Percentiles rank a stretch among this genome's conserved stretches.
Conservation (phyloP, 371 early-diverging fungal species). For the Apophysomyces trapeziformis region DNA sequence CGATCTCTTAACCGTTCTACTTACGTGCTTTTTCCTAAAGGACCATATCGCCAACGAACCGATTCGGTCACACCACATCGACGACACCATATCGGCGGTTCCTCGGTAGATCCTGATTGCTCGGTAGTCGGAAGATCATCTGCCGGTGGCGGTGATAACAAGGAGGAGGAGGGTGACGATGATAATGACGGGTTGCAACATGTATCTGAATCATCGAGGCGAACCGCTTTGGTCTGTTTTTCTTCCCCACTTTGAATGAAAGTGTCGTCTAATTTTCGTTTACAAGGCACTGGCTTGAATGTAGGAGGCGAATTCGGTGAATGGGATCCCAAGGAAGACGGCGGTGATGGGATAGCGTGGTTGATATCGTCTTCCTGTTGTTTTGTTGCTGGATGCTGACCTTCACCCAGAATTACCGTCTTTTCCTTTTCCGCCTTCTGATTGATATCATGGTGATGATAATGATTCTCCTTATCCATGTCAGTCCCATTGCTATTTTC, state of each 20-base stretch:
- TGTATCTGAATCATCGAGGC: background rate
- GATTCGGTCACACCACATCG: constrained; percentile 7
- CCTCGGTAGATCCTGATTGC: background rate
- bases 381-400: background rate
- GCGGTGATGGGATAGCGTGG: constrained; percentile 9
- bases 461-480: background rate
- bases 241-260: constrained; percentile 1
- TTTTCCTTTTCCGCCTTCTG: background rate
- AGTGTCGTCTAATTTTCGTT: background rate
- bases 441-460: background rate
- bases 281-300: background rate
- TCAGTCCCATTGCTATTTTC: background rate
- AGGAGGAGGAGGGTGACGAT: no score
- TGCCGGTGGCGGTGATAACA: no score
- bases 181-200: background rate
- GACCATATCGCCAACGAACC: constrained; percentile 4
- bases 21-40: constrained; percentile 7
- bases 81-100: constrained; percentile 3
- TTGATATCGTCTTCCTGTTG: constrained; percentile 1
- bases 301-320: constrained; percentile 9
- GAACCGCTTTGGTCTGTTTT: background rate
- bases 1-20: background rate
- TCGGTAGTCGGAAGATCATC: no score
- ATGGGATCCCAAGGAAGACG: constrained; percentile 1
- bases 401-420: no score